phyloP scores from a whole-genome alignment of 2,329 filamentous ascomycete genomes.

The Phoma sp. region DNA sequence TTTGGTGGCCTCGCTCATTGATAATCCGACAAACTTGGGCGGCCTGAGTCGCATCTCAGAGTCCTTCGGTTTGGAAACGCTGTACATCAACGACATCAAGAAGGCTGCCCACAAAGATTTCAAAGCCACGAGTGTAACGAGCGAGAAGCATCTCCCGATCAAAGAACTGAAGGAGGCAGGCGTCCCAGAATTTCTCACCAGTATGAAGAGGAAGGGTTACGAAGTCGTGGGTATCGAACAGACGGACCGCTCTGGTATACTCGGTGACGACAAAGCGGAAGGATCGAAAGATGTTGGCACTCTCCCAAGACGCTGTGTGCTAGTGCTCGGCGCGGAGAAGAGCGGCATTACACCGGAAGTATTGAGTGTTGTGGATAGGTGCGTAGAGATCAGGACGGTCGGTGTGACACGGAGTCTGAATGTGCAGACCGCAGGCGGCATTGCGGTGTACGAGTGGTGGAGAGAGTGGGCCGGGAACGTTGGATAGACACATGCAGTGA shows the following conservation, averaged over 20 bases:
- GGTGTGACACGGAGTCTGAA: conserved; percentile 62
- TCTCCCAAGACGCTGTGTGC: conserved; percentile 49
- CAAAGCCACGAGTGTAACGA: conserved; percentile 56
- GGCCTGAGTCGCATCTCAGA: conserved; percentile 59
- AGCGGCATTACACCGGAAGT: conserved; percentile 58
- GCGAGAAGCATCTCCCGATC: conserved; percentile 58
- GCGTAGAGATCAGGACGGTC: conserved; percentile 60
- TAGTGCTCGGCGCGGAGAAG: conserved; percentile 60
- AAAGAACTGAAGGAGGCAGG: conserved; percentile 40
- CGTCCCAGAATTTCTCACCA: conserved; percentile 49
- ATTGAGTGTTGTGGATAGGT: conserved; percentile 56
- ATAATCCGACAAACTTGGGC: conserved; percentile 59
- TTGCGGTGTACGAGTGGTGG: conserved; percentile 60
- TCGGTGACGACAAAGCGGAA: conserved; percentile 43
- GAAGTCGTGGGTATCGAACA: conserved; percentile 62
- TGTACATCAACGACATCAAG: conserved; percentile 53
- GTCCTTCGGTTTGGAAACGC: conserved; percentile 56
- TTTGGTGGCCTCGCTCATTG: conserved; percentile 58
- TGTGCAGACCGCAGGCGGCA: conserved; percentile 61
- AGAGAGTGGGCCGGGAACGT: conserved; percentile 48
- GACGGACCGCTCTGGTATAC: conserved; percentile 56
- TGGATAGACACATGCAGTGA: background rate
- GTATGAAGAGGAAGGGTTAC: conserved; percentile 55
- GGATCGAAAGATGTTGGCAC: conserved; percentile 29
- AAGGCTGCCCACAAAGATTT: conserved; percentile 57